Evolutionary conservation across 1,284 basidiomycete species (phyloP).

Genomic region (Malassezia psittaci): DNA sequence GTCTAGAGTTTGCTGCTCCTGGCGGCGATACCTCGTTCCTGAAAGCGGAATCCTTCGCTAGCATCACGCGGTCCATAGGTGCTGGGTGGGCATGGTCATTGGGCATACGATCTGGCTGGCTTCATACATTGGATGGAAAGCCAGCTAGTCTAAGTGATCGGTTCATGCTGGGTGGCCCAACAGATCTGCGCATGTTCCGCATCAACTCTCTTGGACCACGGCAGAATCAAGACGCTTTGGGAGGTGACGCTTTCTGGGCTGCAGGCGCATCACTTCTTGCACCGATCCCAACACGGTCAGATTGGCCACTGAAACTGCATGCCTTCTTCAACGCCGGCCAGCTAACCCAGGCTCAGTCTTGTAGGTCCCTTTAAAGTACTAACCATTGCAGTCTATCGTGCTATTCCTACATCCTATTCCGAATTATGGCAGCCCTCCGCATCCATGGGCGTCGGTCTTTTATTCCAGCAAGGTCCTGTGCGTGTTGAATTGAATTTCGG

Average conservation of each 20-base stretch:
- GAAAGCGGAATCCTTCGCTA: slow-evolving; percentile 29
- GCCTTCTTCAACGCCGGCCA: slow-evolving; percentile 75
- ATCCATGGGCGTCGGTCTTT: slow-evolving; percentile 76
- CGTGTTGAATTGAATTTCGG: slow-evolving; percentile 85
- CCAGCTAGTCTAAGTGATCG: slow-evolving; percentile 64
- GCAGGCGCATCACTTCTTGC: slow-evolving; percentile 69
- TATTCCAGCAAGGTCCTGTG: slow-evolving; percentile 75
- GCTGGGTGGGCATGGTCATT: slow-evolving; percentile 17
- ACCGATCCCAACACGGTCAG: slow-evolving; percentile 63
- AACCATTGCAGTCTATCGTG: slow-evolving; percentile 23
- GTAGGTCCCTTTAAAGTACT: background rate
- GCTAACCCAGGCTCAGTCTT: slow-evolving; percentile 57
- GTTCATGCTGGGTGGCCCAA: slow-evolving; percentile 86
- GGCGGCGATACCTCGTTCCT: slow-evolving; percentile 36
- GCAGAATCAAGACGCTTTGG: slow-evolving; percentile 68
- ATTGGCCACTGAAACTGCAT: slow-evolving; percentile 84
- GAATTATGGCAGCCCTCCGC: slow-evolving; percentile 51
- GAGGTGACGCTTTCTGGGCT: slow-evolving; percentile 80
- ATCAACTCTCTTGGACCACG: slow-evolving; percentile 73
- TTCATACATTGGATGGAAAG: slow-evolving; percentile 29
- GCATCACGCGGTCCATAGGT: slow-evolving; percentile 16
- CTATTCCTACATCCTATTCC: slow-evolving; percentile 4
- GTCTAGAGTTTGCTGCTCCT: slow-evolving; percentile 31
- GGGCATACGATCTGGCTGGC: slow-evolving; percentile 19
- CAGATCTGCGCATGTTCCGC: slow-evolving; percentile 75